Evolutionary conservation across 2,329 filamentous ascomycete species (phyloP).

Genomic region (Trichoderma lentiforme): DNA sequence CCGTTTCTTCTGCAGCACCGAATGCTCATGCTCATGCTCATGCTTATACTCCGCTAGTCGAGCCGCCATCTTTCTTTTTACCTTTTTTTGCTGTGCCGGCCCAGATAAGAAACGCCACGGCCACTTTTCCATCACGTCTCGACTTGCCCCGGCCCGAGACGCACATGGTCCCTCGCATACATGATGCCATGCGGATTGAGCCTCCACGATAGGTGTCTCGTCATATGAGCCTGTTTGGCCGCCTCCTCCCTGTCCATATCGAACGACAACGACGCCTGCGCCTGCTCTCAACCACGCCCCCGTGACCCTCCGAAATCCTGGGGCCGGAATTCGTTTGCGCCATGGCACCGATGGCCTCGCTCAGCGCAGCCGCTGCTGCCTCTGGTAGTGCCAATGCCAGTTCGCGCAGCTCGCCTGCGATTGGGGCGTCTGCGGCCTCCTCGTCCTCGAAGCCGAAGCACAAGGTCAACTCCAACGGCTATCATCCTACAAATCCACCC

Average conservation of each 20-base stretch:
- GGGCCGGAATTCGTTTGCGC: slow-evolving; percentile 20
- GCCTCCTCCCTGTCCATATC: background rate
- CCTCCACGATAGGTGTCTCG: slow-evolving; percentile 20
- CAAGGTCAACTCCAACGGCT: slow-evolving; percentile 53
- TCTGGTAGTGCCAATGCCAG: slow-evolving; percentile 46
- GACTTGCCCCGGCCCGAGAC: slow-evolving; percentile 10
- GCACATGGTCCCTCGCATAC: slow-evolving; percentile 4
- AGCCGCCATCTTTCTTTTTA: background rate
- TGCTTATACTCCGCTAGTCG: background rate
- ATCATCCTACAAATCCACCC: slow-evolving; percentile 49
- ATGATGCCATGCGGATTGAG: slow-evolving; percentile 25
- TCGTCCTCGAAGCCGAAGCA: slow-evolving; percentile 47
- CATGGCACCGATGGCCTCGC: slow-evolving; percentile 42
- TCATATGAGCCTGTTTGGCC: slow-evolving; percentile 15
- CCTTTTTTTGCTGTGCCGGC: background rate
- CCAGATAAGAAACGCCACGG: background rate
- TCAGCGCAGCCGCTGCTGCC: slow-evolving; percentile 35
- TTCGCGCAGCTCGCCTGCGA: slow-evolving; percentile 51
- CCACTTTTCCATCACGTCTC: slow-evolving; percentile 9
- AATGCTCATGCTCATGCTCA: background rate
- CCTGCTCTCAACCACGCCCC: slow-evolving; percentile 16
- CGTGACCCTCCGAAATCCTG: slow-evolving; percentile 6
- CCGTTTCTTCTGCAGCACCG: background rate
- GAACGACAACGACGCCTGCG: slow-evolving; percentile 3
- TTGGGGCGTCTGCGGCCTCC: slow-evolving; percentile 35